These are phyloP conservation scores for Spergularia marina DNA, from an alignment of 148 eudicot species.

Conservation along the genomic window DNA sequence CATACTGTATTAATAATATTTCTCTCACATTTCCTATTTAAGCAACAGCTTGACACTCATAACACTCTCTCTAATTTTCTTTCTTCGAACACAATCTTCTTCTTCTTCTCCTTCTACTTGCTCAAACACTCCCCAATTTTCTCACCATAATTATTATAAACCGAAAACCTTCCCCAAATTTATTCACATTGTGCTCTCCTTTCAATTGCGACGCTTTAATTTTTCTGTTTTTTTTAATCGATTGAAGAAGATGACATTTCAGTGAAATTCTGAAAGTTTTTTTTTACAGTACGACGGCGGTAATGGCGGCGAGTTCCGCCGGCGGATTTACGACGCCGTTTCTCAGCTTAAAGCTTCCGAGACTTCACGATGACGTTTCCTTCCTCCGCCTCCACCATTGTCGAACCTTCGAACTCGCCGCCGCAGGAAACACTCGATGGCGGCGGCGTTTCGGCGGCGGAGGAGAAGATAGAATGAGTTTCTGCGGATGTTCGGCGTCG, in stretches of 20 bases:
- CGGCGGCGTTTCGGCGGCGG: conserved; percentile 17
- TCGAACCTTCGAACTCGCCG: conserved; percentile 20
- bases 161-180: neutral
- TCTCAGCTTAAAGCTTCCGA: conserved; percentile 22
- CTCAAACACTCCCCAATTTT: neutral
- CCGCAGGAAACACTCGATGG: neutral
- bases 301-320: conserved; percentile 60
- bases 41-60: neutral
- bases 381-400: conserved; percentile 4
- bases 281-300: neutral
- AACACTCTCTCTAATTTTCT: conserved; percentile 1
- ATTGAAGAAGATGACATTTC: conserved; percentile 23
- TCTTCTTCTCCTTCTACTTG: neutral
- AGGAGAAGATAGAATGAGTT: conserved; percentile 8
- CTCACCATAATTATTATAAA: conserved; percentile 3
- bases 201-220: no score
- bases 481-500: conserved; percentile 33
- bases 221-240: neutral
- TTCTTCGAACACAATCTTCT: neutral
- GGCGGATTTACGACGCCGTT: conserved; percentile 51
- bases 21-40: neutral
- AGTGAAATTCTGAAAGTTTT: no score
- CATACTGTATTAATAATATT: no score
- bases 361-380: conserved; percentile 16
- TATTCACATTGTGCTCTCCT: neutral